A percentile compares a stretch with the other conserved stretches of the same genome.
phyloP scores from a whole-genome alignment of 805 yeast genomes.

The Candida andamanensis region DNA sequence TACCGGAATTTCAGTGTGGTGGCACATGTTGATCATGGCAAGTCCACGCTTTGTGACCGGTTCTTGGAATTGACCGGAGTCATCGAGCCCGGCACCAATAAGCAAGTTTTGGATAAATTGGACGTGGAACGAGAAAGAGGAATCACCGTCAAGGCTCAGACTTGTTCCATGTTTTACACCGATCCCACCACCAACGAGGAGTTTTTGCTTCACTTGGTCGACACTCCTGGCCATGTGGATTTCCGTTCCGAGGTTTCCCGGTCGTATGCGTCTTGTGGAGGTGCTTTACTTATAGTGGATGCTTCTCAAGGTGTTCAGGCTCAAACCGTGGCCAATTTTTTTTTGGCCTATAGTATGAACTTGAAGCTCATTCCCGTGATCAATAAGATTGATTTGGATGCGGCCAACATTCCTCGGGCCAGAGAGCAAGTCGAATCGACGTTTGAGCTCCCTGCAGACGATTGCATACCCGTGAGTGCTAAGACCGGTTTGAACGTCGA shows the following conservation, averaged over 20 bases:
- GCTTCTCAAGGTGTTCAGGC: conserved; percentile 97
- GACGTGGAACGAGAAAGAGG: conserved; percentile 97
- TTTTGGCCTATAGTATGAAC: conserved; percentile 80
- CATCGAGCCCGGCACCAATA: conserved; percentile 66
- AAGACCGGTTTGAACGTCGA: conserved; percentile 84
- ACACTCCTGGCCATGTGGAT: conserved; percentile 98
- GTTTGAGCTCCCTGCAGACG: conserved; percentile 72
- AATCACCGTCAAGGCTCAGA: conserved; percentile 94
- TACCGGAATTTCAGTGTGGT: conserved; percentile 91
- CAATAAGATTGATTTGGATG: conserved; percentile 85
- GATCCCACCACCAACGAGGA: conserved; percentile 56
- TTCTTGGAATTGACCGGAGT: conserved; percentile 86
- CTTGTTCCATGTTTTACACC: conserved; percentile 86
- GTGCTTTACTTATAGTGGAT: conserved; percentile 85
- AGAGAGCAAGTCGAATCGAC: conserved; percentile 80
- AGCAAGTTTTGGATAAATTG: conserved; percentile 82
- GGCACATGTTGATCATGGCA: conserved; percentile 92
- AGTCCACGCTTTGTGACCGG: conserved; percentile 86
- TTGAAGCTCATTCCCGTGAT: conserved; percentile 81
- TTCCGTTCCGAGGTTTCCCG: conserved; percentile 90
- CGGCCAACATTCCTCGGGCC: conserved; percentile 77
- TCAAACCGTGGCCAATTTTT: conserved; percentile 96
- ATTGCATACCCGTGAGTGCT: conserved; percentile 82
- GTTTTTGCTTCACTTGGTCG: conserved; percentile 83
- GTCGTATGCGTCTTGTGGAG: conserved; percentile 94